Base-by-base conservation (phyloP, 257 asterid species). In the Cordia subcordata region DNA sequence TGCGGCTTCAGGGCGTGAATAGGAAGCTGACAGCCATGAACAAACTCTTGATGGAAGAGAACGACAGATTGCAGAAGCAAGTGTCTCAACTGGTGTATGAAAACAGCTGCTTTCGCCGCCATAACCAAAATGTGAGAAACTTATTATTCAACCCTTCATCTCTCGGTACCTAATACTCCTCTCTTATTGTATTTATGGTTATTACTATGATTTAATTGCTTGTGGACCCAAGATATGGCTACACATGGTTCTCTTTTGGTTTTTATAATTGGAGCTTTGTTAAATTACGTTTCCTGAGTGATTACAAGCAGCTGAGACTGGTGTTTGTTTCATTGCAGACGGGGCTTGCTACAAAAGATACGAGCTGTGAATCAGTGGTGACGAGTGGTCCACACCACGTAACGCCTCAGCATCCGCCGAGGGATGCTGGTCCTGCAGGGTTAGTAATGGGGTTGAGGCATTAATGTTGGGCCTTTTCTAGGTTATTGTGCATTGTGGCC, bases 341-440 rank as follows among this genome's bases (percentile, higher is more conserved):
- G 58, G 64, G 81, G 56, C 80, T 83, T 75, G 79, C 90, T 16
- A 77, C 86, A 6, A 88, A 88, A 73, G 96, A 88, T 68, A 83
- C 96, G 5, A 88, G 96, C 75, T 85, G 93, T 73, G 95, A 88
- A 22, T 88, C 96, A 37, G 95, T 83, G 72, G 96, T 88, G 85
- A 85, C 94, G 11, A 85, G 95, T 73, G 87, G 95, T 81, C 96
- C 79, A 60, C 86, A 80, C 71, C 92, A 79, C 64, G 71, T 82
- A 80, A 82, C 87, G 10, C 75, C 93, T 61, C 35, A 27, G 35
- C 35, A 27, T 27, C 35, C 35, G 35, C 95, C 96, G 27, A 80
- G 94, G 84, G 96, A 85, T 83, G 95, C 96, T 52, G 86, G 96
- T 82, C 95, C 96, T 88, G 96, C 96, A 77, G 96, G 96, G 96